Base-by-base conservation (phyloP, 78 protist genomes). In the Chrysochromulina parva region DNA sequence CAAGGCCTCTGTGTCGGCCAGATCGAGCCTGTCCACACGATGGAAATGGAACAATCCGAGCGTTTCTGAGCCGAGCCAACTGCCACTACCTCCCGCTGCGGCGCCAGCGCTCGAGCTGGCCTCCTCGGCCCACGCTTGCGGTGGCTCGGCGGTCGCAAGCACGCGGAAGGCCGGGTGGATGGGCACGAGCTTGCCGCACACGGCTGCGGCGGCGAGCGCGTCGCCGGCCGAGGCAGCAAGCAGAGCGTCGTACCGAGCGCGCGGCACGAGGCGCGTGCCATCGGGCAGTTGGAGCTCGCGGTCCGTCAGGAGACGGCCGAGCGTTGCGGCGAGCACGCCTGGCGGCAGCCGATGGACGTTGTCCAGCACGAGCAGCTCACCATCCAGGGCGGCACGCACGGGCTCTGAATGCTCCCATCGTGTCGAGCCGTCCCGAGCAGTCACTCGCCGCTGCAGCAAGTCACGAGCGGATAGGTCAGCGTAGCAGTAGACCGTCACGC, bases 161-260 rank as follows among this genome's bases (percentile, higher is more conserved):
- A 95, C 58, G 28, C 97, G 92, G 86, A 95, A 95, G 50, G 94
- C 60, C 24, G 94, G 94, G 71, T 93, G 96, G 24, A 95, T 71
- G 48, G 60, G 82, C 38, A 38, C 38, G 38, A 38, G 38, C 38
- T 38, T 38, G 38, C 38, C 38, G 62, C 13, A 58, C 24, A 58
- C 13, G 1, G 3, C 38, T 58, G 53, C 62, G 62, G 7, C 62
- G 62, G 13, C 24, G 24, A 14, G 62, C 24, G 24, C 62, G 38
- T 38, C 50, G 65, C 73, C 10, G 66, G 54, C 55, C 54, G 26
- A 90, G 11, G 20, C 74, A 48, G 13, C 19, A 50, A 80, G 58
- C n/a, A 96, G 92, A 48, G 17, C 50, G 62, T 93, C 94, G 62
- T 87, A 96, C 24, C 95, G 88, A 17, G n/a, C 73, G 2, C 93